A percentile compares a stretch with the other conserved stretches of the same genome.
These are phyloP conservation scores for Huntiella bhutanensis DNA, from an alignment of 2,329 filamentous ascomycete genomes.

Conservation along the genomic window DNA sequence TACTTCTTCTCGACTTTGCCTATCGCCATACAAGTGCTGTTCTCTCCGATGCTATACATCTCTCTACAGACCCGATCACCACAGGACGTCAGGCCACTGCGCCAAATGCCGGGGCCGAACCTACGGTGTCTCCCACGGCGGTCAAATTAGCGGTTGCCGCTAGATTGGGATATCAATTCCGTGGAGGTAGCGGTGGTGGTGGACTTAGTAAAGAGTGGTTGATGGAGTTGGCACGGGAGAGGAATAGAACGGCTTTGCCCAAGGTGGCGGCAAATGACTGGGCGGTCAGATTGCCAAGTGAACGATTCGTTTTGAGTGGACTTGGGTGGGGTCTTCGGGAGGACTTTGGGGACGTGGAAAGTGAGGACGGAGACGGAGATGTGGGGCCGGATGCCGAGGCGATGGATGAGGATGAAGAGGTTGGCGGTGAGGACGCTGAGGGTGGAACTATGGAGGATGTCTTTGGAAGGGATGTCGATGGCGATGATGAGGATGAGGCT, in stretches of 20 bases:
- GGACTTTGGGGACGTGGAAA: conserved; percentile 30
- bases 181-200: conserved; percentile 30
- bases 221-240: conserved; percentile 51
- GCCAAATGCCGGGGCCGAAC: conserved; percentile 28
- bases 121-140: conserved; percentile 43
- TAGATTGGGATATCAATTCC: conserved; percentile 50
- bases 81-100: conserved; percentile 30
- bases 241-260: conserved; percentile 48
- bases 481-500: conserved; percentile 39
- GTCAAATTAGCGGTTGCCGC: conserved; percentile 55
- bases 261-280: conserved; percentile 45
- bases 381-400: conserved; percentile 21
- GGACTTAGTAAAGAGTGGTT: conserved; percentile 56
- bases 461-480: conserved; percentile 34
- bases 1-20: conserved; percentile 70
- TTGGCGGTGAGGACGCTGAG: conserved; percentile 28
- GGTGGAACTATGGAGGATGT: conserved; percentile 35
- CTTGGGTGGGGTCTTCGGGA: conserved; percentile 45
- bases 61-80: conserved; percentile 49
- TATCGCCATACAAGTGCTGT: conserved; percentile 63
- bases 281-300: conserved; percentile 46
- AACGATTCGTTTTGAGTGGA: conserved; percentile 49
- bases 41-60: conserved; percentile 50
- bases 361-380: conserved; percentile 23
- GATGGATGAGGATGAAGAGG: conserved; percentile 28